Evolutionary conservation across 2,329 filamentous ascomycete genomes (phyloP).

Genomic region (Lojkania enalia): DNA sequence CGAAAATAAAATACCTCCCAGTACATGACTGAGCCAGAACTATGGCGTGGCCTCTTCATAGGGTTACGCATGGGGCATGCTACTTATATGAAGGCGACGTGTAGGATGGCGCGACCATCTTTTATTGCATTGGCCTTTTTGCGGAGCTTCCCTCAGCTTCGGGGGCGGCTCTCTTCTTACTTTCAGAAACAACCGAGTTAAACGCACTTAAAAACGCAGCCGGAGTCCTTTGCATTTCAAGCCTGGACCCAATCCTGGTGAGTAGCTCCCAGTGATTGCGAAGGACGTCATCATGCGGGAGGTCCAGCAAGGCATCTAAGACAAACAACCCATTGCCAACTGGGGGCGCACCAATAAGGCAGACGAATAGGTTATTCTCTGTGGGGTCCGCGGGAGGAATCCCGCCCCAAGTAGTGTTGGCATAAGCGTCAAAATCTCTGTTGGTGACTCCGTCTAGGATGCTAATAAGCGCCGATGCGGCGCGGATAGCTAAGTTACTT

Average conservation of each 20-base stretch:
- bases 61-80: too few species aligned
- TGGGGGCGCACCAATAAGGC: conserved; percentile 29
- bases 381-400: conserved; percentile 27
- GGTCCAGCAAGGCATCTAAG: conserved; percentile 28
- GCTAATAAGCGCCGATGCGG: conserved; percentile 34
- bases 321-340: conserved; percentile 29
- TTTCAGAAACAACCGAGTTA: conserved; percentile 32
- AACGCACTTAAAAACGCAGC: conserved; percentile 29
- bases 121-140: conserved; percentile 33
- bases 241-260: conserved; percentile 29
- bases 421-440: conserved; percentile 39
- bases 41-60: too few species aligned
- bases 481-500: conserved; percentile 26
- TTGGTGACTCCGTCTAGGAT: conserved; percentile 39
- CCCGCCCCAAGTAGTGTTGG: conserved; percentile 32
- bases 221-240: conserved; percentile 29
- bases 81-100: too few species aligned
- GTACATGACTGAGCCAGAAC: too few species aligned
- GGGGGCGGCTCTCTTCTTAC: conserved; percentile 37
- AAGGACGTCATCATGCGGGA: conserved; percentile 37
- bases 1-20: too few species aligned
- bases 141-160: conserved; percentile 32
- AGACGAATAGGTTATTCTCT: conserved; percentile 38
- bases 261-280: conserved; percentile 36
- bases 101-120: too few species aligned